Base-by-base conservation (phyloP, 2,329 filamentous ascomycete species). In the Aspergillus spinulosporus region DNA sequence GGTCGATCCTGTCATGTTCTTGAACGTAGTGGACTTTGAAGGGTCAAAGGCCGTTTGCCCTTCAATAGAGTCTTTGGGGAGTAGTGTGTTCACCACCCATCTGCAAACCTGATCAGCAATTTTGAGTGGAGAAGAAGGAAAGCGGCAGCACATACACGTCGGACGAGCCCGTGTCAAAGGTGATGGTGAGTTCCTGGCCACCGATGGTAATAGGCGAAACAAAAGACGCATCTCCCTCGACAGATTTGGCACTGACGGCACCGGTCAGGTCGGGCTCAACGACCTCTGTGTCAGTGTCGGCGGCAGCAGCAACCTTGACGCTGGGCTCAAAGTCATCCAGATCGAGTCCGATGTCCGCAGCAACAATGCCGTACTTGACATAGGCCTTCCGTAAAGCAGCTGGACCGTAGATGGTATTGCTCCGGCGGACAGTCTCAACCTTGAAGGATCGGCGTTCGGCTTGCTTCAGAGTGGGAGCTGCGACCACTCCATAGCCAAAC, bases 161-260 rank as follows among this genome's bases (percentile, higher is more conserved):
- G 9, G 88, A 83, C 1, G 87, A 90, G 55, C 88, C 88, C n/a
- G 86, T 88, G 72, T 91, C 88, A 67, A 91, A 89, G 69, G 89
- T 84, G 68, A 91, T 74, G 66, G 85, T 84, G 56, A 91, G 66
- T 3, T 79, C 81, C 73, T 90, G 88, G 4, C 85, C 86, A 58
- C 88, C 88, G 60, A 91, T 82, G n/a, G 69, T 80, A 51, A 90
- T 84, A 0, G 86, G 86, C 0, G 85, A 82, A 9, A 92, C 80
- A 66, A 89, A 92, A 57, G 90, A 84, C 47, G 83, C 78, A 66
- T 89, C 88, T 63, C 86, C 84, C 44, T 81, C 74, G 60, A 86
- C 83, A 9, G 87, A 84, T 29, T 82, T 86, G 51, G 87, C 85
- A 31, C 82, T 76, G 51, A 90, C 89, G 40, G 80, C 72, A 47